Conservation (phyloP, 306 rosid species). For the Vigna trinervia region DNA sequence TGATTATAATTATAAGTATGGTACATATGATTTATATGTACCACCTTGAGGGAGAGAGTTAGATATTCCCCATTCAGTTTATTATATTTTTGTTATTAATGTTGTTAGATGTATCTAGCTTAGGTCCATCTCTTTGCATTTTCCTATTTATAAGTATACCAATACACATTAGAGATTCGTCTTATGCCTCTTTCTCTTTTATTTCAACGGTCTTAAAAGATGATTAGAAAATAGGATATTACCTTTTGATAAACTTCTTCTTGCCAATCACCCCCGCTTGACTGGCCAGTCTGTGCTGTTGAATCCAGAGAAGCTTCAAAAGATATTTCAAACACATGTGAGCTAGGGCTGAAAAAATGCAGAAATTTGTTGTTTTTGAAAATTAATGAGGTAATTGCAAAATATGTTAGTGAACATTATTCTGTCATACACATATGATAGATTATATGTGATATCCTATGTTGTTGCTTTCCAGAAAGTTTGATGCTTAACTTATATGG, state of each 20-base stretch:
- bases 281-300: conserved; percentile 86
- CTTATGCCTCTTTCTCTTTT: no score
- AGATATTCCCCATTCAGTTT: no score
- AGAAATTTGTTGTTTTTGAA: not conserved
- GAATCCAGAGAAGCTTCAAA: conserved; percentile 85
- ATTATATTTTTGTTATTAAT: no score
- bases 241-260: conserved; percentile 91
- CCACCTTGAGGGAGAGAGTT: no score
- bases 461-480: not conserved
- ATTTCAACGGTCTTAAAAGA: not conserved
- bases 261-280: conserved; percentile 84
- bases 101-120: no score
- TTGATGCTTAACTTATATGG: not conserved
- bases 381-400: conserved; percentile 2
- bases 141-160: no score
- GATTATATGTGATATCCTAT: conserved; percentile 10
- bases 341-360: conserved; percentile 25
- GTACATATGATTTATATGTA: no score
- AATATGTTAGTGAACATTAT: conserved; percentile 10
- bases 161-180: no score
- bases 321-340: conserved; percentile 35
- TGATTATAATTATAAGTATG: no score
- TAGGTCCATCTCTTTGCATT: no score
- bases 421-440: conserved; percentile 23
- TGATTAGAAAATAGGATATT: conserved; percentile 38